Evolutionary conservation across 2,329 filamentous ascomycete genomes (phyloP).

Genomic region (Colletotrichum sp.): DNA sequence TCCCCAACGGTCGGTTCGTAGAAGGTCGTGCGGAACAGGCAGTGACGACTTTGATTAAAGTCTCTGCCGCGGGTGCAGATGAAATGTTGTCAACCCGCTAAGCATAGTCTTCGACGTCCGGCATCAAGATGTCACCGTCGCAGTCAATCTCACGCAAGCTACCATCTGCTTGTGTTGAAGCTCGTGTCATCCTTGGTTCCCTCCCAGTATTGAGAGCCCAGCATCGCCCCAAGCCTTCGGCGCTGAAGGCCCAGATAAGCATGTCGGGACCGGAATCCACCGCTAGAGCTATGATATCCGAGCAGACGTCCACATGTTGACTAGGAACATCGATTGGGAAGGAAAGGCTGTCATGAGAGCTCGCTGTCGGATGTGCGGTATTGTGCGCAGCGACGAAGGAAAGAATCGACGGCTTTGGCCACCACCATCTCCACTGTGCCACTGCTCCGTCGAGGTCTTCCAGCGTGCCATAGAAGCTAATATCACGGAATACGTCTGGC

Average conservation of each 20-base stretch:
- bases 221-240: constrained; percentile 36
- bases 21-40: not conserved
- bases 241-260: constrained; percentile 39
- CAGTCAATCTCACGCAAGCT: constrained; percentile 34
- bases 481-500: constrained; percentile 54
- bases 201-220: constrained; percentile 34
- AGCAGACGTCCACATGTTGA: constrained; percentile 34
- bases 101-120: not conserved
- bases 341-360: not conserved
- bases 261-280: constrained; percentile 36
- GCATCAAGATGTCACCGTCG: constrained; percentile 35
- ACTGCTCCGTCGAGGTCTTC: constrained; percentile 2
- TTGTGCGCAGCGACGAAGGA: not conserved
- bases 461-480: constrained; percentile 21
- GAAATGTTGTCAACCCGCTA: not conserved
- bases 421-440: constrained; percentile 23
- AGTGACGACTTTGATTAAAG: not conserved
- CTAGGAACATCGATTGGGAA: constrained; percentile 34
- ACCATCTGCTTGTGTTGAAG: constrained; percentile 32
- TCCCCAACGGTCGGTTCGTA: not conserved
- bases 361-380: constrained; percentile 8
- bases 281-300: constrained; percentile 35
- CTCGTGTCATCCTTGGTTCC: not conserved
- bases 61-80: not conserved
- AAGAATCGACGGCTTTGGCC: not conserved